Base-by-base conservation (phyloP, 495 filamentous ascomycete species). In the Penicillium manginii region DNA sequence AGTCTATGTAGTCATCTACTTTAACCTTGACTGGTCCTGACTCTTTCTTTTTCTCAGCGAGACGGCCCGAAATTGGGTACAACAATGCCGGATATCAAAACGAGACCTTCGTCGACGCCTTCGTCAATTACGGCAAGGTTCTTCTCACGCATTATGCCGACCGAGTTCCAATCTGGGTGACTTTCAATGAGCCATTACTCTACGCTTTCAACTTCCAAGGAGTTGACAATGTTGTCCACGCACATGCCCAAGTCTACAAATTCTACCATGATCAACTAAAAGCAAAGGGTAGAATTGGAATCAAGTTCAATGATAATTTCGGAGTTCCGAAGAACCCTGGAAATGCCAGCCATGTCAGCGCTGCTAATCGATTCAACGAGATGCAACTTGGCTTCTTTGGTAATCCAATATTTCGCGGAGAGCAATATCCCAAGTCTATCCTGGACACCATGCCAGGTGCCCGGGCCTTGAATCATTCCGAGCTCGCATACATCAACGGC, bases 261-360 rank as follows among this genome's bases (percentile, higher is more conserved):
- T 79, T 73, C 58, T 81, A 81, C 55, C 67, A 77, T 26, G 69
- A 79, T 22, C 59, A 62, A 2, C 42, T 81, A 0, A 62, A 73
- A 21, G 78, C 67, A 3, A 78, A 66, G 0, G 78, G 77, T 1
- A 67, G 73, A 32, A 50, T 81, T 15, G 66, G 67, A 2, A 55
- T 79, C 40, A 80, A 81, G 47, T 70, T 76, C 32, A 74, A 71
- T 59, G 70, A 77, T 45, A 78, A 78, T 54, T 76, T 78, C 29
- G 74, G 71, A 9, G 66, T 79, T 2, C 77, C 77, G 0, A 61
- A 64, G 29, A 58, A 77, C 42, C 68, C 73, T 0, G 55, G 63
- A 4, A 76, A 79, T 45, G 8, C 55, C 8, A 69, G 63, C 22
- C 67, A 81, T 54, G 48, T 77, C 0, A 51, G 62, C 19, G 74